Conservation (phyloP, 139 green algal species). For the Deuterostichococcus epilithicus region DNA sequence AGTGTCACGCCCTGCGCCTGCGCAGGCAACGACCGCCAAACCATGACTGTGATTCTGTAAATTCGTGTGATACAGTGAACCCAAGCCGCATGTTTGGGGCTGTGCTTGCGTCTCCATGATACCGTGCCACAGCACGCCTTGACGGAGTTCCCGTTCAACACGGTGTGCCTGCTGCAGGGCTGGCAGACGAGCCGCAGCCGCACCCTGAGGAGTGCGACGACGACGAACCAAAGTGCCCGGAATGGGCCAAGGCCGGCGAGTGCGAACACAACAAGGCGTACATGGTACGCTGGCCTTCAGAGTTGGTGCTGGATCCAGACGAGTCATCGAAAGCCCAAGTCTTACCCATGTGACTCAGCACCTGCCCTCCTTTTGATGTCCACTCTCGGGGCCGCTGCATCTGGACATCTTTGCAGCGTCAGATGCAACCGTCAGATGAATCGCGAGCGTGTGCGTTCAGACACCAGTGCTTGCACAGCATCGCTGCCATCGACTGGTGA, state of each 20-base stretch:
- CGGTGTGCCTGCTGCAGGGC: too few relatives aligned
- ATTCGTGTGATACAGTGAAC: neutral
- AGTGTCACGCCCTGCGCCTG: neutral
- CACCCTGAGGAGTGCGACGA: conserved; percentile 4
- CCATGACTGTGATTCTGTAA: neutral
- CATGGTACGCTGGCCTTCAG: conserved; percentile 14
- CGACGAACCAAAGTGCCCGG: neutral
- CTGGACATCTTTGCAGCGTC: neutral
- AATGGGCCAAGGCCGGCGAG: conserved; percentile 11
- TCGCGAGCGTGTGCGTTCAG: neutral
- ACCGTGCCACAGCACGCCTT: neutral
- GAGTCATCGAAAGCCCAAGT: too few relatives aligned
- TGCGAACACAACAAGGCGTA: conserved; percentile 7
- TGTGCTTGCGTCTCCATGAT: neutral
- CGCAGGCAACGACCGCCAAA: neutral
- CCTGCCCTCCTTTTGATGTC: conserved; percentile 15
- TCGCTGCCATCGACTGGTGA: too few relatives aligned
- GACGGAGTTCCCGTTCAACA: too few relatives aligned
- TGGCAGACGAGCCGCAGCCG: neutral
- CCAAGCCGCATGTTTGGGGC: neutral
- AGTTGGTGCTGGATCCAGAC: too few relatives aligned
- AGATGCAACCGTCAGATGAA: neutral
- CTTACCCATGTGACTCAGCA: neutral
- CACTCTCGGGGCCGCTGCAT: neutral
- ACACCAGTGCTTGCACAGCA: too few relatives aligned